Percentiles rank a stretch among this genome's conserved stretches.
These are phyloP conservation scores for Brassica incana DNA, from an alignment of 345 rosid genomes.

Conservation along the genomic window DNA sequence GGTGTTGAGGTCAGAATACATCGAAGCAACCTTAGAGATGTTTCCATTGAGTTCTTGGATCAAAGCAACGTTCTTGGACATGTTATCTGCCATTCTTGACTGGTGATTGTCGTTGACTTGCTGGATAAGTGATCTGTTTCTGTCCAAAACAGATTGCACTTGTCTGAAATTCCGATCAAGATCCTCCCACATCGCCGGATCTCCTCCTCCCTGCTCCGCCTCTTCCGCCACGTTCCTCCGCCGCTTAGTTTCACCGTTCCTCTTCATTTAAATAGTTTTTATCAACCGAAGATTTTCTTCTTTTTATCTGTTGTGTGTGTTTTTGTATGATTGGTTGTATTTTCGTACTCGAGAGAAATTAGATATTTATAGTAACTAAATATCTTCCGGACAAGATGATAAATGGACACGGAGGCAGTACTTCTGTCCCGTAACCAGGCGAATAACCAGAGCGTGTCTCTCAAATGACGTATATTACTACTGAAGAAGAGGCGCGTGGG, in stretches of 20 bases:
- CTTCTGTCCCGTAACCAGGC: not conserved
- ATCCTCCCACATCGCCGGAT: slow-evolving; percentile 60
- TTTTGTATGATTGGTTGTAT: too few relatives aligned
- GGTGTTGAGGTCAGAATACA: slow-evolving; percentile 65
- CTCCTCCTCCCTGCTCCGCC: slow-evolving; percentile 35
- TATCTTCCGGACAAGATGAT: slow-evolving; percentile 22
- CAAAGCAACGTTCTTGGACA: slow-evolving; percentile 86
- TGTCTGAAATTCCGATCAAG: slow-evolving; percentile 55
- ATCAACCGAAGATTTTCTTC: not conserved
- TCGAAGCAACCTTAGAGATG: slow-evolving; percentile 70
- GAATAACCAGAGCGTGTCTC: not conserved
- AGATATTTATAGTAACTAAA: slow-evolving; percentile 40
- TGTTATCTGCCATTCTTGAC: slow-evolving; percentile 68
- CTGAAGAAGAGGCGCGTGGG: slow-evolving; percentile 20
- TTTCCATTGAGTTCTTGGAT: slow-evolving; percentile 86
- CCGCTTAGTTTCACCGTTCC: slow-evolving; percentile 38
- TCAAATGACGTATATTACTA: not conserved
- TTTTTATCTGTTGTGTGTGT: not conserved
- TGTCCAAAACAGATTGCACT: slow-evolving; percentile 77
- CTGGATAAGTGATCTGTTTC: slow-evolving; percentile 74
- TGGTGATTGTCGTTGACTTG: slow-evolving; percentile 92
- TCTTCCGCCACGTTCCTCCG: slow-evolving; percentile 38
- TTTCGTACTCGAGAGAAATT: slow-evolving; percentile 14
- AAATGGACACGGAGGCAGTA: slow-evolving; percentile 25
- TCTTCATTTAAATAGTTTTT: slow-evolving; percentile 23